phyloP scores from a whole-genome alignment of 2,329 filamentous ascomycete species.

The Penicillium olsonii region DNA sequence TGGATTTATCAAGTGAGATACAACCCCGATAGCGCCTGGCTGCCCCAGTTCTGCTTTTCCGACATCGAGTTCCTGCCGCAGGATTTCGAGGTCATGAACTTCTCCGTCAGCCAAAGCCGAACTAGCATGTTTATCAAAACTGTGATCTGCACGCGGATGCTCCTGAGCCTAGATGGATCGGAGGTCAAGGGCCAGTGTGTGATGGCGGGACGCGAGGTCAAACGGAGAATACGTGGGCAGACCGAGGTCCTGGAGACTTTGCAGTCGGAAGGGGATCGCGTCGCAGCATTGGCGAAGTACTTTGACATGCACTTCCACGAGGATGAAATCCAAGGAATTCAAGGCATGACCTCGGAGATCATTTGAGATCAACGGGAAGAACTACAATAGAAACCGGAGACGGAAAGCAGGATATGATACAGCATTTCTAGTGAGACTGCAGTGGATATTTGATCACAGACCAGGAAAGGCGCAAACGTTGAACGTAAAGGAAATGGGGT shows the following conservation, averaged over 20 bases:
- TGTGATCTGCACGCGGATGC: constrained; percentile 57
- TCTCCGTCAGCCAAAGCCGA: constrained; percentile 53
- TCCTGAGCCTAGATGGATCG: constrained; percentile 50
- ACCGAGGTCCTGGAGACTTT: constrained; percentile 52
- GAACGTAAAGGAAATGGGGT: constrained; percentile 22
- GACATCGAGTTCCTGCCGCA: constrained; percentile 63
- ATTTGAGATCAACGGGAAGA: constrained; percentile 16
- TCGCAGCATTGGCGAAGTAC: constrained; percentile 53
- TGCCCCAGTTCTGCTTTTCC: constrained; percentile 65
- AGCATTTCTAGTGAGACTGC: constrained; percentile 26
- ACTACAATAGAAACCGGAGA: constrained; percentile 10
- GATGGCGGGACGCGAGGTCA: constrained; percentile 54
- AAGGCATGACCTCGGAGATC: constrained; percentile 53
- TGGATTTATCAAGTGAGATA: constrained; percentile 67
- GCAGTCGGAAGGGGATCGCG: constrained; percentile 55
- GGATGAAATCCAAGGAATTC: constrained; percentile 55
- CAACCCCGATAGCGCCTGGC: constrained; percentile 54
- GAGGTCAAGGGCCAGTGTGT: constrained; percentile 56
- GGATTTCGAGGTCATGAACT: constrained; percentile 65
- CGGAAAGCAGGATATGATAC: constrained; percentile 22
- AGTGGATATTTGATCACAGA: constrained; percentile 27
- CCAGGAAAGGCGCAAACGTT: constrained; percentile 22
- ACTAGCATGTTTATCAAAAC: constrained; percentile 57
- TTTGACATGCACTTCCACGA: constrained; percentile 56
- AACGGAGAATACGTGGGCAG: constrained; percentile 55